Evolutionary conservation across 2,329 filamentous ascomycete species (phyloP), one percentile per base, ranked within the genome.

Genomic region (Huntiella decipiens): DNA sequence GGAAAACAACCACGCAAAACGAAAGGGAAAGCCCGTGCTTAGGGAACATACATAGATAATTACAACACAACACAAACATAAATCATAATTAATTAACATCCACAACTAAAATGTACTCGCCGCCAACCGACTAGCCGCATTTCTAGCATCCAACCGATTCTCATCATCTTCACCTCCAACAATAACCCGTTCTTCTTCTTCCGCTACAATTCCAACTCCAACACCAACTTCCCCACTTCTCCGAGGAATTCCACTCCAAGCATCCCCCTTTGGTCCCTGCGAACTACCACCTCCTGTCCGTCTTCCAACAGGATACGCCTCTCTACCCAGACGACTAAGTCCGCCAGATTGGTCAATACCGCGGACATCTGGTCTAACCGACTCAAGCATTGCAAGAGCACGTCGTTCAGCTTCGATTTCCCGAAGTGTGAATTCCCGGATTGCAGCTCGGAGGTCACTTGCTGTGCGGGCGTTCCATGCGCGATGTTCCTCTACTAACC

Each of bases 191-290:
- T 13, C 39, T 28, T 31, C 39, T n/a, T 32, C 36, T 13, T 44
- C 42, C 31, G 31, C 60, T 57, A 51, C 55, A 53, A 47, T 63
- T 63, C 43, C 59, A 61, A 48, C 62, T 48, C 5, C 37, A 54
- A 72, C 63, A 49, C 60, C 60, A 55, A 73, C 59, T n/a, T 41
- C 39, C 39, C 39, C 39, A 4, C 39, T 31, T 28, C 39, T 41
- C 51, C 91, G 74, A 33, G 87, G 84, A 22, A 95, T 86, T 48
- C 91, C 91, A 56, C 85, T 94, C 91, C 91, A 98, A 12, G 91
- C 81, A 61, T 98, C 91, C n/a, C 91, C 91, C 65, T 93, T 93
- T 43, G 91, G 88, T 0, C 91, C 91, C 63, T 98, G 91, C 56
- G 82, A 91, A 40, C 83, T 82, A 12, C 83, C 82, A 53, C 95